Base-by-base conservation (phyloP, 768 basidiomycete species). In the Lactarius pseudohatsudake region DNA sequence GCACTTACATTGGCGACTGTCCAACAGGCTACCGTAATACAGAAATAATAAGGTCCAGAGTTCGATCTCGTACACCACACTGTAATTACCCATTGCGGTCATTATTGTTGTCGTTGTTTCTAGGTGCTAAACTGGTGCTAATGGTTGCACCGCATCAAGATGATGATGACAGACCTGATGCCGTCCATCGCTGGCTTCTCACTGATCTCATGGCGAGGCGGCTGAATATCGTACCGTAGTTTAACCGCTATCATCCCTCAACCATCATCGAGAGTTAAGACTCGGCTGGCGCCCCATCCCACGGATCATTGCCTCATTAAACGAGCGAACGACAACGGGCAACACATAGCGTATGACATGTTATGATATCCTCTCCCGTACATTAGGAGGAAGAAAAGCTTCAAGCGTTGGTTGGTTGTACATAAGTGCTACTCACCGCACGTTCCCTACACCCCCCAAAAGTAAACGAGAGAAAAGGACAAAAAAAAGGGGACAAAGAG, bases 351-450 rank as follows among this genome's bases (percentile, higher is more conserved):
- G 47, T 50, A 53, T 53, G 50, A 53, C 50, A 50, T 50, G 22
- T 13, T 22, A 22, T 54, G 32, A 57, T 28, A 57, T 60, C 34
- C 40, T 41, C 36, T 34, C 38, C 28, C 26, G 40, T 40, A 41
- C 41, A 41, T 32, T n/a, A 28, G 11, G 50, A 53, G 50, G 50
- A 26, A 22, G 30, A 22, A 38, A 8, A 18, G 32, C 11, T 2
- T 28, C 54, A 56, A 34, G 55, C 30, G 55, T 34, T 53, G 22
- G 50, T 26, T 53, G 22, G 50, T 53, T 53, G 50, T 53, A 53
- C 50, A 53, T 53, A 53, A 53, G 26, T 53, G 50, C 26, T 13
- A 53, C 50, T 53, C 50, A 53, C 26, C 26, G 26, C 26, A 53
- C 50, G 50, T 26, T 11, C 7, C 13, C 30, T 30, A 28, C 54